Base-by-base conservation (phyloP, 768 basidiomycete species). In the Boletus vermiculosoides region DNA sequence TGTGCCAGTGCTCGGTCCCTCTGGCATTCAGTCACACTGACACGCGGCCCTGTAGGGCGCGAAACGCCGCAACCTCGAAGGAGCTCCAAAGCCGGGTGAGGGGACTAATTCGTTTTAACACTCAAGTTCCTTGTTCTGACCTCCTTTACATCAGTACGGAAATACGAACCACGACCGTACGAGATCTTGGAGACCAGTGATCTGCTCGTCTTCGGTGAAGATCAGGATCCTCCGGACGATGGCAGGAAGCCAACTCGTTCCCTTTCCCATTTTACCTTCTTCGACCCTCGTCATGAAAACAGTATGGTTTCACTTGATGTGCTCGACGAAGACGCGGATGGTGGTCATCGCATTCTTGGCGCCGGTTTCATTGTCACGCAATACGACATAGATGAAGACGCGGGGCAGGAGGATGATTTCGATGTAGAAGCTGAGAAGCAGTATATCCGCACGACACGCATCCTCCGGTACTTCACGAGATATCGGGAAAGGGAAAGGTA, bases 251-350 rank as follows among this genome's bases (percentile, higher is more conserved):
- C 84, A 10, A 70, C 81, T n/a, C 80, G 88, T 3, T 59, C 80
- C 9, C 74, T 92, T 5, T 75, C 75, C 5, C 77, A 80, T 28
- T 92, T 89, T 59, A 63, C 75, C 1, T 76, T 90, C 45, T 90
- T 86, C 64, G 84, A 90, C 52, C 74, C 81, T 0, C 70, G 65
- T 5, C 75, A 78, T 28, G 61, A 68, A 12, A 76, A 78, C 18
- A 74, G 78, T 42, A 67, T 86, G 61, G 72, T 85, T 0, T 74
- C 80, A 3, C 75, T 86, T 7, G 74, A 73, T 31, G 66, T 71
- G 2, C 73, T 87, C 42, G 80, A 82, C 37, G 72, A 77, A 44
- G 82, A 81, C 33, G 65, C 72, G 34, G 74, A 77, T 6, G 54
- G 48, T 0, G 73, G 74, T 54, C 71, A 75, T 9, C 63, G 74